Base-by-base conservation (phyloP, 768 basidiomycete species). In the Rickenella mellea region DNA sequence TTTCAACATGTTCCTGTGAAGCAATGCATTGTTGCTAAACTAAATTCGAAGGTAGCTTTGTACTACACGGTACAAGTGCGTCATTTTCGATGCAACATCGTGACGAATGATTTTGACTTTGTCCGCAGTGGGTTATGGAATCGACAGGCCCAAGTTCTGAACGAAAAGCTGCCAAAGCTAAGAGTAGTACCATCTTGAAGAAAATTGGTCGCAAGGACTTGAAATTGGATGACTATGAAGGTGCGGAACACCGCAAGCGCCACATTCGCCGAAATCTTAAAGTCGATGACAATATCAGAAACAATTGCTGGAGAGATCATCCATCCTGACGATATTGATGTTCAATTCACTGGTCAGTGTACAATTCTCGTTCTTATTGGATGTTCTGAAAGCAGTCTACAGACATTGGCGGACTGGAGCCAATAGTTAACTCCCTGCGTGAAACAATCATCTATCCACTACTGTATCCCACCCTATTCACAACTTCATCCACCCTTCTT, bases 381-480 rank as follows among this genome's bases (percentile, higher is more conserved):
- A 27, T n/a, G 25, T 40, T 41, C 20, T 57, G 47, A n/a, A n/a
- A n/a, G 10, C 29, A 10, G 27, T 48, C 44, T 48, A 44, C 58
- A 73, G 90, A 94, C 53, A 86, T 99, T 41, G 96, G 94, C 14
- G 96, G 96, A 14, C 74, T 99, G 27, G 94, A 98, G 39, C 66
- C 78, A 25, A 96, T 97, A 51, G 81, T 97, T 43, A 72, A 80
- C 15, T 88, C 85, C 25, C 76, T 99, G 40, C 80, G 89, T 40
- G 96, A 98, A 69, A 88, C 92, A 42, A 82, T 99, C 44, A 97
- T 98, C 54, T 94, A 87, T 57, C 94, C 94, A 1, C 76, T 98
- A 30, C 76, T 84, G 46, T 94, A 87, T 54, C 96, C 96, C 3
- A 70, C 82, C 44, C 74, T 98, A 43, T 97, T 97, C 70, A 69